A percentile compares a stretch with the other conserved stretches of the same genome.
These are phyloP conservation scores for Pseudogymnoascus sp. DNA, from an alignment of 2,329 filamentous ascomycete genomes.

Conservation along the genomic window DNA sequence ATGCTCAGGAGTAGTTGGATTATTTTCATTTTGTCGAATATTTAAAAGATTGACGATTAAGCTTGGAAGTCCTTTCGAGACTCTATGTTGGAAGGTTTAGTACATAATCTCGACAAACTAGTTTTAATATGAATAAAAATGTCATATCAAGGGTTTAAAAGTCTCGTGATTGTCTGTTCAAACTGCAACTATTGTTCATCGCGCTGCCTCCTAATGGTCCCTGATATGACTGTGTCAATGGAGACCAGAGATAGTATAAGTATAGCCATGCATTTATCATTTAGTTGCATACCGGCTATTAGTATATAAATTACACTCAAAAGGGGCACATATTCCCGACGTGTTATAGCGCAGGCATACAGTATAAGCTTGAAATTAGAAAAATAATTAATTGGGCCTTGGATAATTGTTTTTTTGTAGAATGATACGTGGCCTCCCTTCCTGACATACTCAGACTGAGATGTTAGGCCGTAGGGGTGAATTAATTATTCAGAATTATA, in stretches of 20 bases:
- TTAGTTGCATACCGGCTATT: neutral
- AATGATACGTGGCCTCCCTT: neutral
- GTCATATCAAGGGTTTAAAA: too few species aligned
- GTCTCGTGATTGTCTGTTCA: too few species aligned
- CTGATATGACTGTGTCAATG: too few species aligned
- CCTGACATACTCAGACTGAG: neutral
- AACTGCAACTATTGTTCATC: too few species aligned
- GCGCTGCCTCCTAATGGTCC: too few species aligned
- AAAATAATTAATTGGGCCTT: neutral
- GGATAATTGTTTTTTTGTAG: neutral
- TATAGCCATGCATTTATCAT: neutral
- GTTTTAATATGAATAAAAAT: too few species aligned
- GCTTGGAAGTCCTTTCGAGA: neutral
- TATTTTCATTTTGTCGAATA: neutral
- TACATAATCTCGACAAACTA: neutral
- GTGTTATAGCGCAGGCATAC: neutral
- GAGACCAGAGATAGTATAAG: too few species aligned
- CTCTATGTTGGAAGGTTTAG: neutral
- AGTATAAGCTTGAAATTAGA: neutral
- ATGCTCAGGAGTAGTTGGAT: neutral
- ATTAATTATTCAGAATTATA: neutral
- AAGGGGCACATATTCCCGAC: neutral
- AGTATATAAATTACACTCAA: neutral
- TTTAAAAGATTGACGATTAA: neutral
- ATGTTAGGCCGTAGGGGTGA: neutral